Evolutionary conservation across 306 rosid genomes (phyloP).

Genomic region (Medicago lupulina): DNA sequence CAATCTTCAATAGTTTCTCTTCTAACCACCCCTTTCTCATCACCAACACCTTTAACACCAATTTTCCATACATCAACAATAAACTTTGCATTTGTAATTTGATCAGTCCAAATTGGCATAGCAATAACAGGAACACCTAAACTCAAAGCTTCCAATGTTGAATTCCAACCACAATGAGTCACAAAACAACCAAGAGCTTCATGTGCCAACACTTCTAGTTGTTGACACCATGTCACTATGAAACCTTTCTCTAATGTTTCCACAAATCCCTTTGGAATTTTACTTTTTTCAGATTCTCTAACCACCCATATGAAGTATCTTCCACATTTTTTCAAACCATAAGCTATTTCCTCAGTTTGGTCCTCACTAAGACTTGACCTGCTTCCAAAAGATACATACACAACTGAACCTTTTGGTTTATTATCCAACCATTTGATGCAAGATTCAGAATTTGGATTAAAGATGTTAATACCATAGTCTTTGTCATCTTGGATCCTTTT

Average conservation of each 20-base stretch:
- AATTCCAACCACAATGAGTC: constrained; percentile 20
- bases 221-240: constrained; percentile 4
- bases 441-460: background rate
- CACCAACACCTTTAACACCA: background rate
- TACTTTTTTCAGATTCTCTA: background rate
- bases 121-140: background rate
- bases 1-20: background rate
- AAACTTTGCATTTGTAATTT: constrained; percentile 7
- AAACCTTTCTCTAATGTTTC: background rate
- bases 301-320: constrained; percentile 20
- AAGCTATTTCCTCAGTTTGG: constrained; percentile 13
- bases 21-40: background rate
- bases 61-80: constrained; percentile 4
- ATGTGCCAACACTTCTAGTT: background rate
- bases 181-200: background rate
- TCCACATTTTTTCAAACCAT: background rate
- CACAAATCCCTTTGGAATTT: background rate
- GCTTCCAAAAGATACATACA: constrained; percentile 18
- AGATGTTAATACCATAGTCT: constrained; percentile 2
- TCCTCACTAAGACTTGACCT: background rate
- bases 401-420: background rate
- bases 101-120: constrained; percentile 17
- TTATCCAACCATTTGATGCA: constrained; percentile 22
- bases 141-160: constrained; percentile 9
- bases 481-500: constrained; percentile 22